These are phyloP conservation scores for Penicillium sp. DNA, from an alignment of 2,329 filamentous ascomycete species.

Conservation along the genomic window DNA sequence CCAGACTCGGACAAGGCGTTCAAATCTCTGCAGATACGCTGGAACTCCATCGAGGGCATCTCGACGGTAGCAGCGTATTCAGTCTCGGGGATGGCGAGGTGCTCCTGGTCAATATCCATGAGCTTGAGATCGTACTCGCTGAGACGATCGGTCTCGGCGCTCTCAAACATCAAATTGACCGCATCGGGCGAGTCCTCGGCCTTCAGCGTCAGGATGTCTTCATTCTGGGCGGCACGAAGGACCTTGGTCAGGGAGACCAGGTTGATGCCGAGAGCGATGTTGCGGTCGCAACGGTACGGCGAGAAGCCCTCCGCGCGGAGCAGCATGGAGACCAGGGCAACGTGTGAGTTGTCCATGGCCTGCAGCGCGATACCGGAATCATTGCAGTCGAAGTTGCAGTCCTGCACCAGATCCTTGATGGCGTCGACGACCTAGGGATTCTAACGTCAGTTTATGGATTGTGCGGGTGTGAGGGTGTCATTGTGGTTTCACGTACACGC, in stretches of 20 bases:
- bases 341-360: conserved; percentile 99
- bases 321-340: conserved; percentile 98
- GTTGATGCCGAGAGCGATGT: conserved; percentile 97
- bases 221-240: conserved; percentile 85
- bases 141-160: conserved; percentile 76
- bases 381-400: conserved; percentile 99
- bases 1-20: conserved; percentile 91
- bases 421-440: conserved; percentile 79
- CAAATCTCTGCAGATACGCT: conserved; percentile 89
- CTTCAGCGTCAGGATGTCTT: conserved; percentile 94
- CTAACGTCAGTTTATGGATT: conserved; percentile 8
- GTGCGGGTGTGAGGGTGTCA: no score
- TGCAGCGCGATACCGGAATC: conserved; percentile 96
- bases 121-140: conserved; percentile 99
- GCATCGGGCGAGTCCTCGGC: conserved; percentile 95
- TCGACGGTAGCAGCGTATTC: conserved; percentile 89
- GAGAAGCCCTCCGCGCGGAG: conserved; percentile 92
- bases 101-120: conserved; percentile 99
- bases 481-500: conserved; percentile 59
- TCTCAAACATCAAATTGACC: conserved; percentile 94
- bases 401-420: conserved; percentile 98
- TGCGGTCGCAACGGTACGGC: conserved; percentile 96
- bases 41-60: conserved; percentile 87
- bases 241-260: conserved; percentile 95
- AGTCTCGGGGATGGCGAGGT: conserved; percentile 97